A percentile compares a stretch with the other conserved stretches of the same genome.
phyloP scores from a whole-genome alignment of 2,329 filamentous ascomycete species.

The Trichoderma lentiforme region DNA sequence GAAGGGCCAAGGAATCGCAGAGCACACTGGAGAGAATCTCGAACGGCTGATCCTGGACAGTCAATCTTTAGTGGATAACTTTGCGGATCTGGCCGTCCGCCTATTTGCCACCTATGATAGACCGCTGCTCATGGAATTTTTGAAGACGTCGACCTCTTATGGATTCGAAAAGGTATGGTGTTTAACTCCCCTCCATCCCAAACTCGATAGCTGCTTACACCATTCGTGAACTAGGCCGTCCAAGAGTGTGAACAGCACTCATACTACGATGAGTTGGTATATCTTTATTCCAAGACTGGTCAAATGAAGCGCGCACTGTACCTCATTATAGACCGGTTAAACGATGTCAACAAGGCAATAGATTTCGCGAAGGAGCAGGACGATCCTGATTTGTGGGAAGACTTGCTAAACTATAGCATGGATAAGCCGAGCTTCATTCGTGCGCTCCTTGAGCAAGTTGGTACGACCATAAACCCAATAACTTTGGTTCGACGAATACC shows the following conservation, averaged over 20 bases:
- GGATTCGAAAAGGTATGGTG: slow-evolving; percentile 67
- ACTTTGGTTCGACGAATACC: slow-evolving; percentile 86
- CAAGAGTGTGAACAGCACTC: slow-evolving; percentile 75
- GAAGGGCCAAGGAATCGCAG: slow-evolving; percentile 65
- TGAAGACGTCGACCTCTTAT: slow-evolving; percentile 82
- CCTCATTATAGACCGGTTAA: slow-evolving; percentile 89
- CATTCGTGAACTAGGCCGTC: slow-evolving; percentile 47
- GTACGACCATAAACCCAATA: slow-evolving; percentile 89
- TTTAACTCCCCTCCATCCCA: not conserved
- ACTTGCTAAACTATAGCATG: slow-evolving; percentile 93
- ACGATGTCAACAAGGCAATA: slow-evolving; percentile 89
- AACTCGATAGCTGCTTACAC: slow-evolving; percentile 18
- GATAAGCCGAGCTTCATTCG: slow-evolving; percentile 94
- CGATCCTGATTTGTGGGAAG: slow-evolving; percentile 90
- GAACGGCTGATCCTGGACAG: slow-evolving; percentile 58
- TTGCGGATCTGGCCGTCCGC: slow-evolving; percentile 81
- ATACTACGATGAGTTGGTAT: slow-evolving; percentile 91
- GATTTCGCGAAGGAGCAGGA: slow-evolving; percentile 91
- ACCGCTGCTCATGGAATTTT: slow-evolving; percentile 76
- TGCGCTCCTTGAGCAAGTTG: slow-evolving; percentile 86
- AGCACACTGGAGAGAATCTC: slow-evolving; percentile 50
- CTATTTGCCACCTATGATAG: slow-evolving; percentile 85
- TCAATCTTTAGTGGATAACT: slow-evolving; percentile 72
- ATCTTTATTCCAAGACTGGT: slow-evolving; percentile 90
- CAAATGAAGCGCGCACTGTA: slow-evolving; percentile 88